Conservation (phyloP, 371 early-diverging fungal species). For the Umbelopsis sp. region DNA sequence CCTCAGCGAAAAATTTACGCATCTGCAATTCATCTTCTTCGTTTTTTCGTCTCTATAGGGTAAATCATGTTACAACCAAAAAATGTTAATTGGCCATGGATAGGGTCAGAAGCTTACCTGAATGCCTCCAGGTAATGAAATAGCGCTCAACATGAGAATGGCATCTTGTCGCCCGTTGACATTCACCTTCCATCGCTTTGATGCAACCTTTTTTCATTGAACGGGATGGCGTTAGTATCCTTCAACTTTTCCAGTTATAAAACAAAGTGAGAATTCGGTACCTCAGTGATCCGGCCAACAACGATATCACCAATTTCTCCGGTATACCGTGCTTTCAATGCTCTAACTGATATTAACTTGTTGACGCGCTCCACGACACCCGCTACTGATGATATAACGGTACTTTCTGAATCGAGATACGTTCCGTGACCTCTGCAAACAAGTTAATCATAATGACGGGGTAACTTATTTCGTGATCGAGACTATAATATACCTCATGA, state of each 20-base stretch:
- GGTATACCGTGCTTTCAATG: slow-evolving; percentile 86
- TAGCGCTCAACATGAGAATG: slow-evolving; percentile 87
- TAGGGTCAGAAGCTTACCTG: slow-evolving; percentile 58
- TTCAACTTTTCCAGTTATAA: neutral
- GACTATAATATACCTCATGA: slow-evolving; percentile 68
- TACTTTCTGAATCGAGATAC: slow-evolving; percentile 66
- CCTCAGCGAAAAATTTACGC: slow-evolving; percentile 94
- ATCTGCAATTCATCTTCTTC: slow-evolving; percentile 99
- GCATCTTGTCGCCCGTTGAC: slow-evolving; percentile 91
- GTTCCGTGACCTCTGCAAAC: slow-evolving; percentile 94
- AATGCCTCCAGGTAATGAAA: slow-evolving; percentile 97
- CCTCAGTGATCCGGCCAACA: slow-evolving; percentile 95
- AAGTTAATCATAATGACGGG: neutral
- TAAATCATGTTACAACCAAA: too few species aligned
- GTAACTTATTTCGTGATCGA: neutral
- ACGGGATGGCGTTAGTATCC: neutral
- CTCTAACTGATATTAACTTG: slow-evolving; percentile 92
- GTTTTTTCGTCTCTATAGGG: slow-evolving; percentile 84
- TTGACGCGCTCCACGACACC: slow-evolving; percentile 96
- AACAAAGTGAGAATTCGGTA: slow-evolving; percentile 37
- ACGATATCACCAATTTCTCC: slow-evolving; percentile 99
- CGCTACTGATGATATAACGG: slow-evolving; percentile 82
- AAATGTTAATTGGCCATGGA: too few species aligned
- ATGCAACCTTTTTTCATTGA: slow-evolving; percentile 51
- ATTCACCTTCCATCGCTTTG: slow-evolving; percentile 98